Percentiles rank a stretch among this genome's conserved stretches.
These are phyloP conservation scores for Vitis vinifera DNA, from an alignment of 164 flowering plant genomes.

Conservation along the genomic window ASM3070453v1 NC_081815.1:3429501-3430000, in stretches of 20 bases:
- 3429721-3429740: slow-evolving; percentile 80
- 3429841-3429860: too few relatives aligned
- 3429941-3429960: too few relatives aligned
- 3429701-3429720: slow-evolving; percentile 99
- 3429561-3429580: background rate
- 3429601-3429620: background rate
- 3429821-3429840: too few relatives aligned
- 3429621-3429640: too few relatives aligned
- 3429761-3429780: slow-evolving; percentile 23
- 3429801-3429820: too few relatives aligned
- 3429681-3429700: slow-evolving; percentile 98
- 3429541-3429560: too few relatives aligned
- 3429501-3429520: slow-evolving; percentile 61
- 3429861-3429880: too few relatives aligned
- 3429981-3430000: slow-evolving; percentile 90
- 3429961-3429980: background rate
- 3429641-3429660: too few relatives aligned
- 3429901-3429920: too few relatives aligned
- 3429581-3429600: background rate
- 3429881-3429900: too few relatives aligned
- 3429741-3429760: slow-evolving; percentile 96
- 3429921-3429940: too few relatives aligned
- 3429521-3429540: background rate
- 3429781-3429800: too few relatives aligned
- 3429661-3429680: slow-evolving; percentile 97